phyloP scores from a whole-genome alignment of 2,329 filamentous ascomycete genomes.

The Orbilia ellipsospora region DNA sequence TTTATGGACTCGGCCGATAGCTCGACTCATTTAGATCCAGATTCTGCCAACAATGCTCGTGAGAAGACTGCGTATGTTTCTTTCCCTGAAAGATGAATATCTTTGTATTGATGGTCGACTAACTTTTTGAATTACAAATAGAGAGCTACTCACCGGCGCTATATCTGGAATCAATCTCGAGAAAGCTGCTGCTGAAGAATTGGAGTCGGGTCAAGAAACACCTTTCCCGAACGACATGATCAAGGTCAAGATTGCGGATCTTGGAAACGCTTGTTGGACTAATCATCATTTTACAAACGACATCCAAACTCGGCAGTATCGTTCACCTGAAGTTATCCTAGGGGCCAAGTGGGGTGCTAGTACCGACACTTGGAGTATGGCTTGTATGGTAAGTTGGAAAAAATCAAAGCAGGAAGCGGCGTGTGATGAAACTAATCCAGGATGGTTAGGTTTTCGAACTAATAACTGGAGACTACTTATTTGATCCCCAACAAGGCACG shows the following conservation, averaged over 20 bases:
- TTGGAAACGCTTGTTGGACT: slow-evolving; percentile 98
- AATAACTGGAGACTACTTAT: slow-evolving; percentile 97
- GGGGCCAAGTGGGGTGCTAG: slow-evolving; percentile 99
- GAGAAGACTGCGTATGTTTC: slow-evolving; percentile 90
- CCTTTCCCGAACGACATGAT: slow-evolving; percentile 74
- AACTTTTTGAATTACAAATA: slow-evolving; percentile 62
- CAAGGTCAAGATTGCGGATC: slow-evolving; percentile 97
- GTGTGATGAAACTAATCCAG: neutral
- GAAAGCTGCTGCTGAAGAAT: slow-evolving; percentile 73
- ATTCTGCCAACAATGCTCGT: slow-evolving; percentile 78
- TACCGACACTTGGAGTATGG: slow-evolving; percentile 99
- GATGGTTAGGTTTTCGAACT: slow-evolving; percentile 84
- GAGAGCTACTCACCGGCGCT: slow-evolving; percentile 89
- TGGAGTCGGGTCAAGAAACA: slow-evolving; percentile 64
- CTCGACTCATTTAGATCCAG: slow-evolving; percentile 63
- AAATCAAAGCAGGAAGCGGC: neutral
- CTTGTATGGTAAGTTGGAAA: slow-evolving; percentile 81
- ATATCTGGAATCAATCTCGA: slow-evolving; percentile 95
- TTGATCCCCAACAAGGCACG: slow-evolving; percentile 96
- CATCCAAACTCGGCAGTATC: slow-evolving; percentile 96
- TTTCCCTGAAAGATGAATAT: neutral
- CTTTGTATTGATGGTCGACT: slow-evolving; percentile 6
- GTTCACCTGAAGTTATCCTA: slow-evolving; percentile 95
- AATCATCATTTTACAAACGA: slow-evolving; percentile 99
- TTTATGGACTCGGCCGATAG: slow-evolving; percentile 57